These are phyloP conservation scores for Talaromyces ruber DNA, from an alignment of 495 filamentous ascomycete genomes.

Conservation along the genomic window DNA sequence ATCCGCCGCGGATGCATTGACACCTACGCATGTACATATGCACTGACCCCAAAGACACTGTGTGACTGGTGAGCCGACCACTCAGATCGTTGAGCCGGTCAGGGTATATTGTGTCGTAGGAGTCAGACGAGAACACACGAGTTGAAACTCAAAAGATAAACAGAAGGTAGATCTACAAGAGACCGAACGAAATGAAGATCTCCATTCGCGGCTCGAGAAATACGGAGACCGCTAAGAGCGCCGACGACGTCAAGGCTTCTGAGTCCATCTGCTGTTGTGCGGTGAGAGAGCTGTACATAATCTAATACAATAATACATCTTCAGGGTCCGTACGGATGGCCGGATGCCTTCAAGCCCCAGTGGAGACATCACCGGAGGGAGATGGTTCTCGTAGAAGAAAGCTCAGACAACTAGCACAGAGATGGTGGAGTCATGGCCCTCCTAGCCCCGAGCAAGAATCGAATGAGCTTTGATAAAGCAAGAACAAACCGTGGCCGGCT, in stretches of 20 bases:
- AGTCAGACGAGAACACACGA: no score
- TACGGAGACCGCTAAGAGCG: neutral
- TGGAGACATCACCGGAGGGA: neutral
- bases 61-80: neutral
- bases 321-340: neutral
- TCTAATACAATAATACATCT: neutral
- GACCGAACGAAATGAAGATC: neutral
- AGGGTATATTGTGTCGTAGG: no score
- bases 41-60: neutral
- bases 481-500: neutral
- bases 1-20: neutral
- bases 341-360: neutral
- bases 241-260: neutral
- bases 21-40: no score
- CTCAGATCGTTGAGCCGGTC: neutral
- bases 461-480: neutral
- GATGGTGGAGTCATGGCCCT: neutral
- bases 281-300: neutral
- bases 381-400: neutral
- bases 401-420: no score
- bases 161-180: neutral
- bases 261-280: neutral
- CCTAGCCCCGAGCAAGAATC: neutral
- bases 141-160: no score
- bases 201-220: neutral